Base-by-base conservation (phyloP, 192 early-diverging fungal species). In the Tieghemiomyces parasiticus region DNA sequence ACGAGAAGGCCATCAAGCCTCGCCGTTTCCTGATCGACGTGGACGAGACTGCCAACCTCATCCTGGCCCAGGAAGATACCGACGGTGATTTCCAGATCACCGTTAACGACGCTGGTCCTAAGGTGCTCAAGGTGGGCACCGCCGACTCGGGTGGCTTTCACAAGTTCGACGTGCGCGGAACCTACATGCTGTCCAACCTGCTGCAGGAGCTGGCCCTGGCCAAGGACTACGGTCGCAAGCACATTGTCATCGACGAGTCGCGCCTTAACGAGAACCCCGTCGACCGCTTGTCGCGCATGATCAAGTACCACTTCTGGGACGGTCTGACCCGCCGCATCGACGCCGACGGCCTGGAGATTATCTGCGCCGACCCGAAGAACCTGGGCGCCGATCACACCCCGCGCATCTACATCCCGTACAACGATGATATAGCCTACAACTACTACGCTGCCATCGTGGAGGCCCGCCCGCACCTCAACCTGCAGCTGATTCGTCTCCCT, bases 1-100 rank as follows among this genome's bases (percentile, higher is more conserved):
- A 89, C 60, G 81, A 75, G 58, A 81, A 78, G 61, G 48, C 76
- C 42, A 61, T 49, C 46, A 76, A 79, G 28, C 77, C 90, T 0
- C 73, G 90, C 28, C 73, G 78, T 35, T 92, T 94, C 66, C 66
- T 93, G 14, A 82, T 97, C 47, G 86, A 97, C 54, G 91, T 97
- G 0, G 81, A 81, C 45, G 81, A 80, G 54, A 90, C 90, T 2
- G 81, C 89, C 45, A 77, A 83, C 53, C 61, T 69, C 32, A 77
- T 98, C 8, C 71, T 98, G 32, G 82, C 75, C 58, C 95, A 98
- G 62, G 95, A 98, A 67, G 95, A 98, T 66, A 93, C 93, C 0
- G 86, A 96, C 71, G 87, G 87, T 29, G 90, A 98, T 62, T 86
- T 78, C 65, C 95, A 96, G 65, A 96, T 98, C 54, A 98, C 95